Evolutionary conservation across 768 basidiomycete species (phyloP), one percentile per base, ranked within the genome.

Genomic region (Scleroderma bovista): DNA sequence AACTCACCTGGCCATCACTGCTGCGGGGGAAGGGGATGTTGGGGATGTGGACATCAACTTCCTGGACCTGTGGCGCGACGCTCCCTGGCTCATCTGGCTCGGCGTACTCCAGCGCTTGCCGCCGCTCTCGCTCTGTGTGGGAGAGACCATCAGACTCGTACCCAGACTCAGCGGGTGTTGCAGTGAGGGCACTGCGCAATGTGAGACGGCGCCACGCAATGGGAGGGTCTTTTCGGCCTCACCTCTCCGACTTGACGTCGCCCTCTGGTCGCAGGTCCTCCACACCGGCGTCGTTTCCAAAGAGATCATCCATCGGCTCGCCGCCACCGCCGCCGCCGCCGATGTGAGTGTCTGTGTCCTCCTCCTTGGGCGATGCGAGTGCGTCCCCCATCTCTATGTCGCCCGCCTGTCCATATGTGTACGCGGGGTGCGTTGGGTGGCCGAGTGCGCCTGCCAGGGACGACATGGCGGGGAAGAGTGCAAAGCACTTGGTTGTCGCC

Each of bases 11-110:
- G 48, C 84, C 85, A 64, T 93, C 86, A 51, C 88, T 86, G 55
- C 83, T 84, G 58, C 77, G 79, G 46, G 92, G 86, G 20, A 86
- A 77, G 11, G 88, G 89, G 20, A 93, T 76, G 61, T 95, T 94
- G n/a, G 91, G 93, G 57, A 96, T 83, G 26, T 79, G 74, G 40
- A 92, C 80, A 45, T 84, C 72, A 15, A 86, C 88, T 57, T 89
- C 86, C 22, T 71, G 65, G 50, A 78, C 72, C 44, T 81, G 75
- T 51, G 77, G 78, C 1, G 79, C 66, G 8, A 80, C 70, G 50
- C 79, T 77, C 26, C 71, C 74, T 5, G 82, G 78, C 53, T 78
- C 76, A 11, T 88, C 86, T 24, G 88, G 86, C 64, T 92, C 90
- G 58, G 77, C 79, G 62, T 93, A 93, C 66, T 93, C 90, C 56